These are phyloP conservation scores for Mortierella sp. DNA, from an alignment of 371 early-diverging fungal genomes.

Conservation along the genomic window DNA sequence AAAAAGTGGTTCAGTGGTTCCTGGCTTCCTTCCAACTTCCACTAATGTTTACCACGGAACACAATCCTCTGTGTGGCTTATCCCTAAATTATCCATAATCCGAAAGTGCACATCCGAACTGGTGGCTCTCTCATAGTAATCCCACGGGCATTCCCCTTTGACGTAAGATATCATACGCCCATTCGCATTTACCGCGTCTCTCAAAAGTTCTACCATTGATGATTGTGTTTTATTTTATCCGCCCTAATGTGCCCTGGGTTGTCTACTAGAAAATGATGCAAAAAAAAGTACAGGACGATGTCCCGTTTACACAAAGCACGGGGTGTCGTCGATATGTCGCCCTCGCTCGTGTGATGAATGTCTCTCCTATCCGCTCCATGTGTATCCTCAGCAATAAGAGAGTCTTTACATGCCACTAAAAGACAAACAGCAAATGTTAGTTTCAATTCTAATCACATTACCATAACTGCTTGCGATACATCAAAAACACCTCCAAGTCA, in stretches of 20 bases:
- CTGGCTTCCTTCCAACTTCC: neutral
- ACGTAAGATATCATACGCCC: neutral
- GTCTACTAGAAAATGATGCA: constrained; percentile 11
- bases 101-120: constrained; percentile 8
- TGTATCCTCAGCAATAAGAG: neutral
- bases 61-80: neutral
- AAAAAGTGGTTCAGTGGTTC: neutral
- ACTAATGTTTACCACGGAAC: neutral
- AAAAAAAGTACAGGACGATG: neutral
- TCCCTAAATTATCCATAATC: neutral
- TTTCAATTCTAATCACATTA: neutral
- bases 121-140: neutral
- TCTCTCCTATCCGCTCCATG: neutral
- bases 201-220: neutral
- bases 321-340: neutral
- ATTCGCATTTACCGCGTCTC: neutral
- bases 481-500: neutral
- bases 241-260: neutral
- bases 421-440: neutral
- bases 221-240: constrained; percentile 2
- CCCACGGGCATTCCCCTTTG: neutral
- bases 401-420: neutral
- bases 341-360: neutral
- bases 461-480: neutral
- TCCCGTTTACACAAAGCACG: neutral